Evolutionary conservation across 345 rosid species (phyloP).

Genomic region (Euclidium syriacum): DNA sequence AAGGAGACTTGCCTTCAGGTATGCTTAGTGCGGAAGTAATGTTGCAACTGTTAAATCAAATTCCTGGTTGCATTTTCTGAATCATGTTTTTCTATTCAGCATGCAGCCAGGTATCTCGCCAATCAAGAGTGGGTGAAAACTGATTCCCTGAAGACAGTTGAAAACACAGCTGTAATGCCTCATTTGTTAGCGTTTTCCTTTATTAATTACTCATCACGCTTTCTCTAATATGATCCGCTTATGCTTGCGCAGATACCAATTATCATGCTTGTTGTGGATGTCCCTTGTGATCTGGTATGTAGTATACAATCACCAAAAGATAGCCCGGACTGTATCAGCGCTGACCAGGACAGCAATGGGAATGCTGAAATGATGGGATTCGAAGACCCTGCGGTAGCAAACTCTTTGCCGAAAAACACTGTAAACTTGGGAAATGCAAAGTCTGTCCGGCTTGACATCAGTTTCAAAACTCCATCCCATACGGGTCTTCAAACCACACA

Average conservation of each 20-base stretch:
- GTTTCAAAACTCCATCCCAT: constrained; percentile 87
- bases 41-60: background rate
- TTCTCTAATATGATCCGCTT: constrained; percentile 24
- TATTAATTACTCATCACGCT: constrained; percentile 11
- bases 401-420: constrained; percentile 33
- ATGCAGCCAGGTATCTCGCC: constrained; percentile 96
- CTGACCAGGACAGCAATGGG: constrained; percentile 39
- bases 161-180: constrained; percentile 89
- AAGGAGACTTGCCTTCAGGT: constrained; percentile 99
- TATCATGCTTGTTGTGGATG: constrained; percentile 95
- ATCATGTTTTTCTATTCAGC: constrained; percentile 47
- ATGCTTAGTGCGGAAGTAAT: constrained; percentile 22
- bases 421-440: constrained; percentile 44
- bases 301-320: constrained; percentile 67
- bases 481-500: constrained; percentile 94
- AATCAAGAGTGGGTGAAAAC: constrained; percentile 99
- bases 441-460: constrained; percentile 84
- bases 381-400: constrained; percentile 53
- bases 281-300: constrained; percentile 72
- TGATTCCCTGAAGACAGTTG: constrained; percentile 93
- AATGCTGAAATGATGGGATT: constrained; percentile 39
- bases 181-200: background rate
- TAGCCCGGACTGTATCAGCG: constrained; percentile 32
- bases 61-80: background rate
- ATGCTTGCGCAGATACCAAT: constrained; percentile 67